These are phyloP conservation scores for Vitis hybrid DNA, from an alignment of 177 flowering plant species.

Conservation along the genomic window DNA sequence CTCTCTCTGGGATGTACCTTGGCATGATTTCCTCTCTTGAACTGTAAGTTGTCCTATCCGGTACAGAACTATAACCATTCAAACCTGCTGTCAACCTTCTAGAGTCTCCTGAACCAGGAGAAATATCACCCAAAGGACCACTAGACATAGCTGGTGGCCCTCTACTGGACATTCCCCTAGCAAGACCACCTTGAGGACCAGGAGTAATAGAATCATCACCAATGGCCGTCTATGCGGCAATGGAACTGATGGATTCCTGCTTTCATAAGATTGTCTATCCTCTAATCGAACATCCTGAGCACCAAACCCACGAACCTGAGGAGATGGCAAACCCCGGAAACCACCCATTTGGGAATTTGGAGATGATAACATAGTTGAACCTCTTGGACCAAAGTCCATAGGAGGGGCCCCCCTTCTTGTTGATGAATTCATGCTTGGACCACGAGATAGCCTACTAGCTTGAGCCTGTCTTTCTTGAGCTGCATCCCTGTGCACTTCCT, in stretches of 20 bases:
- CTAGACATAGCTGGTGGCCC: conserved; percentile 47
- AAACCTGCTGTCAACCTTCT: conserved; percentile 51
- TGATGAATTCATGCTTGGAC: no score
- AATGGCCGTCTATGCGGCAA: conserved; percentile 65
- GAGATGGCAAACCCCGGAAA: no score
- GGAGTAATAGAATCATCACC: conserved; percentile 80
- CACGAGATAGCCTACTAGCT: no score
- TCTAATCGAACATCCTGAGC: conserved; percentile 75
- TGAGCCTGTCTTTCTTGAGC: no score
- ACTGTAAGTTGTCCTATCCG: conserved; percentile 42
- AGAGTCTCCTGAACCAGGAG: conserved; percentile 40
- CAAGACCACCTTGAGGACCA: conserved; percentile 98
- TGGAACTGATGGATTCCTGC: conserved; percentile 59
- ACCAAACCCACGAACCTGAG: conserved; percentile 65
- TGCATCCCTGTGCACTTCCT: no score
- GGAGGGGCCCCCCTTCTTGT: no score
- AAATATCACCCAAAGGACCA: conserved; percentile 32
- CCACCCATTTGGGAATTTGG: no score
- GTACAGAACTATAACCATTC: conserved; percentile 58
- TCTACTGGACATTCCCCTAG: conserved; percentile 79
- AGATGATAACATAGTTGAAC: no score
- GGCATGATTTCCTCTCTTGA: conserved; percentile 53
- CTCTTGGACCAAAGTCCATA: no score
- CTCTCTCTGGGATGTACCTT: conserved; percentile 51
- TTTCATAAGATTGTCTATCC: conserved; percentile 65